A percentile compares a stretch with the other conserved stretches of the same genome.
Conservation (phyloP, 495 filamentous ascomycete genomes). For the Lophiotrema nucula region DNA sequence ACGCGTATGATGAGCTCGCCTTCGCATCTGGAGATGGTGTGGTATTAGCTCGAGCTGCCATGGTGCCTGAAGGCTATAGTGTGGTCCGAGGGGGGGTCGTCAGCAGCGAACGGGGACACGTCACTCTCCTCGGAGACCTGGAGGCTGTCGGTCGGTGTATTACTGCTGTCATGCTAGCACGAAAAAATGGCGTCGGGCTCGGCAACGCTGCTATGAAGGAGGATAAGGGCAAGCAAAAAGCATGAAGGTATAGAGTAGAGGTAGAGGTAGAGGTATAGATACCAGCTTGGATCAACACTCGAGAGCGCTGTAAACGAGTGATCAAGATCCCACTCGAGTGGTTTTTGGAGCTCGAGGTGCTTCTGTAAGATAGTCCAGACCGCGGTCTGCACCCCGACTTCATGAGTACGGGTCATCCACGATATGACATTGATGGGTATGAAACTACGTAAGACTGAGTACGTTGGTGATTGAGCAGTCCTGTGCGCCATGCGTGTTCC, state of each 20-base stretch:
- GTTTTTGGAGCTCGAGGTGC: no score
- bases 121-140: slow-evolving; percentile 81
- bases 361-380: no score
- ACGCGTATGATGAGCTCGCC: slow-evolving; percentile 83
- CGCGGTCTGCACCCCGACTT: no score
- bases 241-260: neutral
- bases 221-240: neutral
- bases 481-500: no score
- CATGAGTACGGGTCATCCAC: no score
- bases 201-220: slow-evolving; percentile 34
- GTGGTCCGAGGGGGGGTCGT: slow-evolving; percentile 69
- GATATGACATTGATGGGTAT: no score
- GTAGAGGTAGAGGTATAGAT: neutral
- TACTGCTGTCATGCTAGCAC: slow-evolving; percentile 60
- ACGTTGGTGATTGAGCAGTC: no score
- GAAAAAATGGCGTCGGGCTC: slow-evolving; percentile 69
- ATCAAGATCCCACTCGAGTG: no score
- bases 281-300: no score
- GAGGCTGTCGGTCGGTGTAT: slow-evolving; percentile 76
- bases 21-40: slow-evolving; percentile 91
- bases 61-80: slow-evolving; percentile 79
- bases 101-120: slow-evolving; percentile 79
- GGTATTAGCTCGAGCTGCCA: slow-evolving; percentile 78
- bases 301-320: no score
- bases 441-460: no score